These are phyloP conservation scores for Gamsiella multidivaricata DNA, from an alignment of 192 early-diverging fungal species.

Conservation along the genomic window DNA sequence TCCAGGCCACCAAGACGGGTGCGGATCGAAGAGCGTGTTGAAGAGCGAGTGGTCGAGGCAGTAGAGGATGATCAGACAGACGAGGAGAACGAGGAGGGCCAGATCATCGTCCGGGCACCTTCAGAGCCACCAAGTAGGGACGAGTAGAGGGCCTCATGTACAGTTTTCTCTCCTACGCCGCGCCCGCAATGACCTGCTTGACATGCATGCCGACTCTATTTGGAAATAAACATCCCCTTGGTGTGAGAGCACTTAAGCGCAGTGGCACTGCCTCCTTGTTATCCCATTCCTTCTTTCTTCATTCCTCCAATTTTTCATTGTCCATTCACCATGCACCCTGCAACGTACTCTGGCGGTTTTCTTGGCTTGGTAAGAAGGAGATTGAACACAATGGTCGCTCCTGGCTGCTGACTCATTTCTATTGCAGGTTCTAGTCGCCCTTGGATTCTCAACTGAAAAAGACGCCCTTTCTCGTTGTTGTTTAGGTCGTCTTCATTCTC, in stretches of 20 bases:
- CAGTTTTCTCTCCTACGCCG: too few relatives aligned
- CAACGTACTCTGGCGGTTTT: constrained; percentile 38
- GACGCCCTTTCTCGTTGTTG: too few relatives aligned
- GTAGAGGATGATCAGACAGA: background rate
- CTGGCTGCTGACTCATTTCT: too few relatives aligned
- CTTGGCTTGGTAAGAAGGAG: constrained; percentile 34
- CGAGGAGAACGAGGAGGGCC: constrained; percentile 25
- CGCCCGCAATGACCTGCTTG: too few relatives aligned
- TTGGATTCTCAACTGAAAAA: too few relatives aligned
- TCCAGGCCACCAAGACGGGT: constrained; percentile 9
- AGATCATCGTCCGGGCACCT: constrained; percentile 28
- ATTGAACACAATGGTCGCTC: too few relatives aligned
- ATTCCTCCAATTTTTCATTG: constrained; percentile 1
- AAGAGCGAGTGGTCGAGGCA: background rate
- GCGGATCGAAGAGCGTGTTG: constrained; percentile 20
- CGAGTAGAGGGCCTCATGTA: too few relatives aligned
- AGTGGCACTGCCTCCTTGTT: too few relatives aligned
- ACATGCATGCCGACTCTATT: too few relatives aligned
- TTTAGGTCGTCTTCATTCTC: constrained; percentile 58
- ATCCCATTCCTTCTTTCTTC: background rate
- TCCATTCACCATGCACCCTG: constrained; percentile 32
- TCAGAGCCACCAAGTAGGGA: background rate
- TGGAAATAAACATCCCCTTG: too few relatives aligned
- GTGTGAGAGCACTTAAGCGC: too few relatives aligned
- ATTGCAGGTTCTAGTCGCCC: too few relatives aligned